These are phyloP conservation scores for Malassezia restricta DNA, from an alignment of 1,284 basidiomycete species.

Conservation along the genomic window DNA sequence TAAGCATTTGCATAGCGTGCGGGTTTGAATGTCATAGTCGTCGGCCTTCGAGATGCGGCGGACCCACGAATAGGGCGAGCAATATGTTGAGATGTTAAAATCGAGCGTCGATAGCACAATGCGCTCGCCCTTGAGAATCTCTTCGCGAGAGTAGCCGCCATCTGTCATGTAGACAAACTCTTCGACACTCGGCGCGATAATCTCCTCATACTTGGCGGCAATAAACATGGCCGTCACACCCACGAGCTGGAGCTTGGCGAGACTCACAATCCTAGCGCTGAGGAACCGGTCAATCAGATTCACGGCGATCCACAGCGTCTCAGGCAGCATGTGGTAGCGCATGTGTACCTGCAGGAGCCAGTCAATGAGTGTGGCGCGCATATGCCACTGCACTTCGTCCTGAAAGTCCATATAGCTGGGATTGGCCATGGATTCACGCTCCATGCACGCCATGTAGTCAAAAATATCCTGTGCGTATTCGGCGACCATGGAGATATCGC, in stretches of 20 bases:
- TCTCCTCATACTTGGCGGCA: constrained; percentile 54
- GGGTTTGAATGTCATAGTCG: constrained; percentile 89
- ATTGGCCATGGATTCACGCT: constrained; percentile 80
- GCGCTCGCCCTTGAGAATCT: constrained; percentile 90
- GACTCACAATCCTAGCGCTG: constrained; percentile 54
- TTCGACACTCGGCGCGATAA: constrained; percentile 42
- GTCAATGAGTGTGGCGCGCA: constrained; percentile 47
- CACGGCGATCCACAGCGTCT: constrained; percentile 59
- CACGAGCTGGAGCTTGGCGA: constrained; percentile 57
- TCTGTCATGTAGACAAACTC: constrained; percentile 62
- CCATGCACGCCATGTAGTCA: constrained; percentile 63
- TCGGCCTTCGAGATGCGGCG: constrained; percentile 91
- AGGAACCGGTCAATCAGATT: constrained; percentile 59
- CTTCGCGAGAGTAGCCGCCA: constrained; percentile 68
- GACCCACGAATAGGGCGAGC: constrained; percentile 99
- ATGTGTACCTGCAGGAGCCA: constrained; percentile 57
- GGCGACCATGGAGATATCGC: constrained; percentile 91
- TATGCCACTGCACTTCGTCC: constrained; percentile 77
- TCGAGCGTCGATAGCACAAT: constrained; percentile 75
- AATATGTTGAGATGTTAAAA: constrained; percentile 91
- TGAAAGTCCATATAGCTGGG: constrained; percentile 90
- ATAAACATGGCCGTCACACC: constrained; percentile 59
- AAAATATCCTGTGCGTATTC: constrained; percentile 98
- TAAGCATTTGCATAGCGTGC: constrained; percentile 84
- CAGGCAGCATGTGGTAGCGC: constrained; percentile 58